Conservation (phyloP, 345 rosid genomes). For the Limnanthes douglasii region DNA sequence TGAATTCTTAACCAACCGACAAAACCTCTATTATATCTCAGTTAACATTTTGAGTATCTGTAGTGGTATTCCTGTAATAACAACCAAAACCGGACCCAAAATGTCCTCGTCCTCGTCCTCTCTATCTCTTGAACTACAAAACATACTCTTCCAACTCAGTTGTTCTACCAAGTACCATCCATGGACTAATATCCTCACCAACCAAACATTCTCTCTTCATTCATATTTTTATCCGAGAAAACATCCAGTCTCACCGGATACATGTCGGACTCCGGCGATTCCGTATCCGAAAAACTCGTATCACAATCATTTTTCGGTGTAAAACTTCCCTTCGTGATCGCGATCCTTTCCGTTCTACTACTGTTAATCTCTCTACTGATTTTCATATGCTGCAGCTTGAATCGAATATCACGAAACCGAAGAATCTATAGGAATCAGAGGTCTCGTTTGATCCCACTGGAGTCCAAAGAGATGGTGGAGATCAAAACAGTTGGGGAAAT, state of each 20-base stretch:
- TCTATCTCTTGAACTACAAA: constrained; percentile 29
- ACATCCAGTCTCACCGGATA: constrained; percentile 9
- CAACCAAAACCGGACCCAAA: background rate
- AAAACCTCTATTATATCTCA: too few species aligned
- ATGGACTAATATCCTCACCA: too few species aligned
- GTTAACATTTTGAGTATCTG: too few species aligned
- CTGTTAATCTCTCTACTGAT: constrained; percentile 24
- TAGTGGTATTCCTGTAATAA: constrained; percentile 13
- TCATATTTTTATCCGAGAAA: background rate
- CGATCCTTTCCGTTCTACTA: constrained; percentile 20
- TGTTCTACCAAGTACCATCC: too few species aligned
- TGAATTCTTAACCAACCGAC: too few species aligned
- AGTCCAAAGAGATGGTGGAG: constrained; percentile 61
- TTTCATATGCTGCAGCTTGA: constrained; percentile 38
- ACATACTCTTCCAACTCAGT: too few species aligned
- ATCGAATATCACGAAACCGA: constrained; percentile 35
- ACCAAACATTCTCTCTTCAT: background rate
- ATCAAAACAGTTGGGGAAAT: constrained; percentile 30
- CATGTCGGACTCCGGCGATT: constrained; percentile 41
- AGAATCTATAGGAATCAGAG: constrained; percentile 44
- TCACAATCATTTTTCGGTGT: constrained; percentile 32
- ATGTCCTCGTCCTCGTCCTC: background rate
- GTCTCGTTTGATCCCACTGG: constrained; percentile 62
- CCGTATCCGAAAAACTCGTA: constrained; percentile 16
- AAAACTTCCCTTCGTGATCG: constrained; percentile 42